These are phyloP conservation scores for Tricholomella constricta DNA, from an alignment of 768 basidiomycete genomes.

Conservation along the genomic window DNA sequence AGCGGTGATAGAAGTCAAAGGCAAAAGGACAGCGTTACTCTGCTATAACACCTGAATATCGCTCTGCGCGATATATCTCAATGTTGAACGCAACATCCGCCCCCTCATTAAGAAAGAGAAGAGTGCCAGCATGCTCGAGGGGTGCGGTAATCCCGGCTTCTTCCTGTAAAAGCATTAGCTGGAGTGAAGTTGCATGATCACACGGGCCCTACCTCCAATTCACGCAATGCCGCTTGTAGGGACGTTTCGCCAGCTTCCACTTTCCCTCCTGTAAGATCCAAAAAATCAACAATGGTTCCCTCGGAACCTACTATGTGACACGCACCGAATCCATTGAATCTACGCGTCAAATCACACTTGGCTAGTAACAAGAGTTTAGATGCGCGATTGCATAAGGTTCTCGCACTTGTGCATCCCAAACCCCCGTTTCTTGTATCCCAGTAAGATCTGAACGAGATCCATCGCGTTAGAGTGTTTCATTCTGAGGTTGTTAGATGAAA, in stretches of 20 bases:
- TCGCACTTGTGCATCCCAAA: slow-evolving; percentile 65
- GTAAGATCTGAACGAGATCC: slow-evolving; percentile 48
- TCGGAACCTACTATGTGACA: background rate
- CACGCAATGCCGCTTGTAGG: slow-evolving; percentile 73
- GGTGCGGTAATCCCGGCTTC: slow-evolving; percentile 76
- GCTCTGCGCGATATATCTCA: slow-evolving; percentile 66
- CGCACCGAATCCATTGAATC: slow-evolving; percentile 84
- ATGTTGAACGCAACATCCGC: slow-evolving; percentile 67
- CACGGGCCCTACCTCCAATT: slow-evolving; percentile 61
- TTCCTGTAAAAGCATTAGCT: slow-evolving; percentile 51
- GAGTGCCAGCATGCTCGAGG: slow-evolving; percentile 60
- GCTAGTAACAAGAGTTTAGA: background rate
- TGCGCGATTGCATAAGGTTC: background rate
- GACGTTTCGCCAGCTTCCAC: slow-evolving; percentile 74
- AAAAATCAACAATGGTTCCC: background rate
- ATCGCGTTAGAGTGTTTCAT: no score
- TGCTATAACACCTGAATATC: slow-evolving; percentile 58
- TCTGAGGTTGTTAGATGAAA: background rate
- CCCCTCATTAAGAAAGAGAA: slow-evolving; percentile 62
- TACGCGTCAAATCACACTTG: slow-evolving; percentile 26
- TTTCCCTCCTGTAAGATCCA: slow-evolving; percentile 58
- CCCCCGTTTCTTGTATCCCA: slow-evolving; percentile 81
- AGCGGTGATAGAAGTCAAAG: slow-evolving; percentile 1
- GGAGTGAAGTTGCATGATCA: background rate
- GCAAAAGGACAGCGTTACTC: slow-evolving; percentile 52